Evolutionary conservation across 305 asterid species (phyloP).

Genomic region (Solanum hybrid): DNA sequence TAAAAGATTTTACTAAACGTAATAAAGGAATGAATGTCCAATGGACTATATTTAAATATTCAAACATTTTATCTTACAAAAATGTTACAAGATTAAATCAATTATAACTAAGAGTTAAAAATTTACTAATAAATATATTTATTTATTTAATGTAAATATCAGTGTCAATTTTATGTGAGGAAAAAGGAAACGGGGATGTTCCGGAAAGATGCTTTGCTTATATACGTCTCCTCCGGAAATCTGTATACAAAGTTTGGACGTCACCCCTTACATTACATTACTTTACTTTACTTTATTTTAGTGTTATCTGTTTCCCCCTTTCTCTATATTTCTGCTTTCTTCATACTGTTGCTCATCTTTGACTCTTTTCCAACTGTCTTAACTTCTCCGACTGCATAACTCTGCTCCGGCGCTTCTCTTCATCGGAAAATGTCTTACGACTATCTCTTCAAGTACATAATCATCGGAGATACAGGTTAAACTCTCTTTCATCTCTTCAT

Average conservation of each 20-base stretch:
- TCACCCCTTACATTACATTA: neutral
- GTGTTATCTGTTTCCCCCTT: neutral
- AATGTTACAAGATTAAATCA: neutral
- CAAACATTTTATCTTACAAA: neutral
- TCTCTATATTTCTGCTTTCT: neutral
- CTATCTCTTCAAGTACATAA: conserved; percentile 57
- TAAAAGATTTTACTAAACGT: too few species aligned
- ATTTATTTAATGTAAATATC: neutral
- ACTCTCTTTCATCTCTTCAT: neutral
- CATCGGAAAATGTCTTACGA: conserved; percentile 47
- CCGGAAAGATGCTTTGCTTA: neutral
- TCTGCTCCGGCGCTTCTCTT: neutral
- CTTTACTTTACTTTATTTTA: neutral
- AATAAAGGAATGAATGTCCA: neutral
- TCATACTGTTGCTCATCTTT: neutral
- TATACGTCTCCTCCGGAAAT: neutral
- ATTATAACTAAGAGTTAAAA: neutral
- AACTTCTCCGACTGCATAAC: neutral
- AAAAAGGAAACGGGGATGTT: neutral
- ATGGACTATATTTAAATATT: neutral
- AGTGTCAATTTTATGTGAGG: neutral
- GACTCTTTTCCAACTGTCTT: neutral
- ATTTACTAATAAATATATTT: too few species aligned
- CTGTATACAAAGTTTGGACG: neutral
- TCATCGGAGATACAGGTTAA: conserved; percentile 62